Evolutionary conservation across 352 stramenopile genomes (phyloP), one percentile per base, ranked within the genome.

Genomic region (Paralagenidium karlingii): DNA sequence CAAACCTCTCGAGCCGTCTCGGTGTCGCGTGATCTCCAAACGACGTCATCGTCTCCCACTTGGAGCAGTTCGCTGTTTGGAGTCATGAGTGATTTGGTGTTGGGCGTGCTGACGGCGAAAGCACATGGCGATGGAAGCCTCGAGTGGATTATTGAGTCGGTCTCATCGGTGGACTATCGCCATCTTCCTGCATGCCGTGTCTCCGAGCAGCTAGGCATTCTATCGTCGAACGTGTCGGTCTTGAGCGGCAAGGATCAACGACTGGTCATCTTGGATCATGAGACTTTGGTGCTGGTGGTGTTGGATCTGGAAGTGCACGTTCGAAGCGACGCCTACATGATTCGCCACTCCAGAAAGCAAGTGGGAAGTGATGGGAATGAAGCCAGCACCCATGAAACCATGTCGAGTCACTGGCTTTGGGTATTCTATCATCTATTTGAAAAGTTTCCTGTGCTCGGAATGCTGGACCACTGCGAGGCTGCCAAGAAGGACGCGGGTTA

Each of bases 271-370:
- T n/a, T n/a, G n/a, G n/a, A n/a, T n/a, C n/a, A n/a, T n/a, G n/a
- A n/a, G n/a, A n/a, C n/a, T n/a, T n/a, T n/a, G n/a, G n/a, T n/a
- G n/a, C n/a, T n/a, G n/a, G n/a, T n/a, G n/a, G n/a, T 61, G 0
- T 34, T 47, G 36, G 29, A 49, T 16, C 27, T 63, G 2, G 29
- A 41, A 3, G 63, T 57, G 2, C 44, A 43, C 19, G 56, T 73
- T 18, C 56, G 60, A 22, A 82, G 64, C 21, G 64, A 82, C 19
- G 74, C 63, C 3, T 77, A 66, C 22, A 56, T 60, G 3, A 79
- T 82, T 13, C 48, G 55, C 22, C 63, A 69, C 30, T 58, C 59
- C 1, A 62, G 55, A 3, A 36, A 57, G 3, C 33, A 49, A 24
- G 48, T 36, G 3, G 33, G 55, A 8, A 19, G 43, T 8, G 49